Evolutionary conservation across 148 eudicot genomes (phyloP), one percentile per base, ranked within the genome.

Genomic region (Bassia scoparia): DNA sequence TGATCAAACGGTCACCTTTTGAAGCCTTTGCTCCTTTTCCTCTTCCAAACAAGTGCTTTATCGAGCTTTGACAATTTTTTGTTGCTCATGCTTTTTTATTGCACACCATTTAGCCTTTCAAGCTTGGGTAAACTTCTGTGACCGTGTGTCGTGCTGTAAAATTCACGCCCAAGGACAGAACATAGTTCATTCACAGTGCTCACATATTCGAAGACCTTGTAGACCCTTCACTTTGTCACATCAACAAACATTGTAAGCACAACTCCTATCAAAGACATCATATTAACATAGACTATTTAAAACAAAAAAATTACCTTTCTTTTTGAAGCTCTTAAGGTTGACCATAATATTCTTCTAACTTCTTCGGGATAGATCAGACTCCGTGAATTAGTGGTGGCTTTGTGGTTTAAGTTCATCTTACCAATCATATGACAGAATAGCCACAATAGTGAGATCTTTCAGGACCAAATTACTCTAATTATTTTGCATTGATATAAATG

Each of bases 101-200:
- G 90, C 74, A 81, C 88, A 55, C 91, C 95, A 61, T 80, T 8
- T 91, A 86, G 72, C 89, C 98, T 79, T 91, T 87, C 83, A 95
- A 81, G 84, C 96, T 95, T 3, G 97, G 93, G 80, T 95, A 97
- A 81, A 96, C 99, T 85, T 96, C 99, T 24, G 89, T 92, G 61
- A 92, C 89, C 17, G 99, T n/a, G n/a, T n/a, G n/a, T n/a, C n/a
- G n/a, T 92, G 78, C 84, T 85, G 54, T 82, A 86, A 96, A 96
- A 88, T 96, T 96, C 89, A 96, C 80, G 61, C 99, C n/a, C 97
- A 73, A 96, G 96, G 56, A 96, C 97, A 72, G 96, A 91, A 76
- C 97, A 96, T 69, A 96, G 94, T 83, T 96, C 97, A 70, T 96
- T 97, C 78, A 96, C 95, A 24, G 92, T 87, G 83, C 96, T 92